Base-by-base conservation (phyloP, 2,329 filamentous ascomycete species). In the Sarocladium kiliense region DNA sequence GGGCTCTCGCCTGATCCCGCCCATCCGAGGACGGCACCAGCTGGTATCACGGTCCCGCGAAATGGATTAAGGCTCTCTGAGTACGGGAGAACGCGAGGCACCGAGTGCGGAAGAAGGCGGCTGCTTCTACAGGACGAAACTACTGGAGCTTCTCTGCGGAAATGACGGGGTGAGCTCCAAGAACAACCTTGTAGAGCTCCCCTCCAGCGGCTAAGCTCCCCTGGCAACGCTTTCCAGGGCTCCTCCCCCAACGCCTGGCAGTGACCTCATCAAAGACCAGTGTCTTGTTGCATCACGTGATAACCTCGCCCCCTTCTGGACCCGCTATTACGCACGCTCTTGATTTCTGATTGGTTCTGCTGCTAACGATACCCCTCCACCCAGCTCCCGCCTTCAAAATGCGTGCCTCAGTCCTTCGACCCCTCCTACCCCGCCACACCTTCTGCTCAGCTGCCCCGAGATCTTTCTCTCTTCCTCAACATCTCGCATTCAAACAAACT, bases 351-450 rank as follows among this genome's bases (percentile, higher is more conserved):
- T 68, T 70, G 67, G 70, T 54, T 56, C 26, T 32, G 54, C 44
- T 64, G 65, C 72, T 74, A 72, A 74, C 68, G 58, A 60, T 65
- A 64, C 68, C 71, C 70, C 70, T 72, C 71, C 64, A 74, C 69
- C 67, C 54, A 74, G 71, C 66, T 65, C 63, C 51, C 49, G 18
- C 30, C 57, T 63, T 67, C 68, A 74, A 71, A 70, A 74, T 74
- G 72, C 72, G 71, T 69, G 71, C 72, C 66, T 69, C 71, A 60
- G 66, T 74, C 66, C 64, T 74, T 63, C 70, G 68, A 72, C 72
- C 72, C 71, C 72, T 74, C 71, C 71, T 74, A 73, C 72, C 72
- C 72, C 72, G 71, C 71, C 69, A 74, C 66, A 71, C 65, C 65
- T 64, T 71, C 64, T 73, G 65, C 65, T 71, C 70, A 63, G 65